These are phyloP conservation scores for Tuber borchii DNA, from an alignment of 495 filamentous ascomycete species.

Conservation along the genomic window DNA sequence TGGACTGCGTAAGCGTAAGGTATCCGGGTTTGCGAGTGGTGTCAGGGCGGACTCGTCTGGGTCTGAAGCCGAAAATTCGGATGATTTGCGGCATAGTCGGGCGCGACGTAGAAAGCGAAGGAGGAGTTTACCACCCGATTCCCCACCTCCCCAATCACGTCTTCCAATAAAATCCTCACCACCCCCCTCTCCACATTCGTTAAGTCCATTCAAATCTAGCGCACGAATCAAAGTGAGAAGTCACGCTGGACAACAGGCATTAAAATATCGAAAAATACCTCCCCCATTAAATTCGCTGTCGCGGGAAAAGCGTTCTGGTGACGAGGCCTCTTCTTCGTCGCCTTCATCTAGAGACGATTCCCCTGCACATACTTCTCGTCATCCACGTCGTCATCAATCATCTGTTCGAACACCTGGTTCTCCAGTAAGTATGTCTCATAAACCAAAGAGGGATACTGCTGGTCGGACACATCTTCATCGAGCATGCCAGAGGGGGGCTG, in stretches of 20 bases:
- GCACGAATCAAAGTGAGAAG: conserved; percentile 26
- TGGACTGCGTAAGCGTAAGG: conserved; percentile 24
- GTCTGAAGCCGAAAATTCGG: conserved; percentile 37
- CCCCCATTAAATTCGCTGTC: conserved; percentile 16
- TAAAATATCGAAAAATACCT: conserved; percentile 35
- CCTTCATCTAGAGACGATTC: conserved; percentile 35
- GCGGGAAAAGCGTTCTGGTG: conserved; percentile 9
- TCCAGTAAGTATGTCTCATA: conserved; percentile 40
- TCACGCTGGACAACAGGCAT: conserved; percentile 17
- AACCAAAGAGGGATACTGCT: conserved; percentile 40
- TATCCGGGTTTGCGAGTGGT: conserved; percentile 5
- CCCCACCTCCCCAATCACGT: conserved; percentile 15
- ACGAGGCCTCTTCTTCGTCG: conserved; percentile 29
- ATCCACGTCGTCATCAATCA: conserved; percentile 22
- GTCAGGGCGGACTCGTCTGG: conserved; percentile 17
- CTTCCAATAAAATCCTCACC: conserved; percentile 36
- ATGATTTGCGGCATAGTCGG: conserved; percentile 18
- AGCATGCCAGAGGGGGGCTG: conserved; percentile 35
- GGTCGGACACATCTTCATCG: conserved; percentile 41
- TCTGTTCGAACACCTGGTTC: conserved; percentile 35
- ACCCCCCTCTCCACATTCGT: conserved; percentile 30
- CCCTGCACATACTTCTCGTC: conserved; percentile 21
- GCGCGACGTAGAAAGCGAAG: conserved; percentile 30
- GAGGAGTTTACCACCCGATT: conserved; percentile 27
- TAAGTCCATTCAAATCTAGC: conserved; percentile 30